phyloP scores from a whole-genome alignment of 306 rosid species.

The Nissolia schottii region DNA sequence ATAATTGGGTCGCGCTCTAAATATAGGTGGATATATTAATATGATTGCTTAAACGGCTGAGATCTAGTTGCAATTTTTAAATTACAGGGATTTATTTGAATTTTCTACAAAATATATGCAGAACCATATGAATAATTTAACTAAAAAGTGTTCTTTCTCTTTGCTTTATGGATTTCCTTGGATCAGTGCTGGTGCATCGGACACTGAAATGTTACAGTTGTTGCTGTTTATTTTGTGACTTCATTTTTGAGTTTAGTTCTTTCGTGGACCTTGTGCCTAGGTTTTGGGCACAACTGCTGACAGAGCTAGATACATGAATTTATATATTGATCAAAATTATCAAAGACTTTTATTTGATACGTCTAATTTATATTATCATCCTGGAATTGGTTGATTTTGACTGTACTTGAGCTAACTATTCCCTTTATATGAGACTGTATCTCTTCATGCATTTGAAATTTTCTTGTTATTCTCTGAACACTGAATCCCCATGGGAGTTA shows the following conservation, averaged over 20 bases:
- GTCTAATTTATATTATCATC: not conserved
- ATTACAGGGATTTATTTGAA: not conserved
- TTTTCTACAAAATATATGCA: not conserved
- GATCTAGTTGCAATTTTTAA: not conserved
- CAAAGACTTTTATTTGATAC: not conserved
- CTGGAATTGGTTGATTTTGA: not conserved
- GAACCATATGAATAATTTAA: no score
- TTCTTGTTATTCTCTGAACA: not conserved
- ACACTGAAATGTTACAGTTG: not conserved
- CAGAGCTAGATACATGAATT: not conserved
- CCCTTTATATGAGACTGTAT: not conserved
- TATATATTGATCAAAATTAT: not conserved
- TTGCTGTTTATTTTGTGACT: constrained; percentile 1
- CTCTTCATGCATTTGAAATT: not conserved
- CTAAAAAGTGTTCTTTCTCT: no score
- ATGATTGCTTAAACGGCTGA: not conserved
- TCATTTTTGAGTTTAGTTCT: not conserved
- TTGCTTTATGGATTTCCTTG: not conserved
- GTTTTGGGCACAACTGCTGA: not conserved
- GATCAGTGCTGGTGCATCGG: not conserved
- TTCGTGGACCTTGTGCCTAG: not conserved
- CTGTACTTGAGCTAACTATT: not conserved
- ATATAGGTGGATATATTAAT: not conserved
- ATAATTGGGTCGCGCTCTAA: not conserved
- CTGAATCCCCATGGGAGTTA: not conserved